Percentiles rank a stretch among this genome's conserved stretches.
Evolutionary conservation across 2,329 filamentous ascomycete species (phyloP).

Genomic region (Clarireedia sp.): DNA sequence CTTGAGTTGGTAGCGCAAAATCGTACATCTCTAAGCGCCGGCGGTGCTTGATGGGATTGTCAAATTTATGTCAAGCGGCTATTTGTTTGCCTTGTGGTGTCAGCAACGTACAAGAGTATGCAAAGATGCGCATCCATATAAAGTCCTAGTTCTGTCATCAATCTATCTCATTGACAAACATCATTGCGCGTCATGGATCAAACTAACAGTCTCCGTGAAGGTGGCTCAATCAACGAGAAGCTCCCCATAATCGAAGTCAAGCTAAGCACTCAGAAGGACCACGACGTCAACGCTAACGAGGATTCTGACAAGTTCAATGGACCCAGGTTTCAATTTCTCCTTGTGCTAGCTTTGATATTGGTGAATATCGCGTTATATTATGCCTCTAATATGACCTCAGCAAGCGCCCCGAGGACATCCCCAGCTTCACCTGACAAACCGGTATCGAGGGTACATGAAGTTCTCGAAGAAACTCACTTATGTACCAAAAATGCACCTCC

Average conservation of each 20-base stretch:
- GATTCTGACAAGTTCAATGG: no score
- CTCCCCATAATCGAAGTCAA: not conserved
- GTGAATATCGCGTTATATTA: not conserved
- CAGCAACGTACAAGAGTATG: not conserved
- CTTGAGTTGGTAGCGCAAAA: no score
- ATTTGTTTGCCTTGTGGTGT: not conserved
- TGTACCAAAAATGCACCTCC: not conserved
- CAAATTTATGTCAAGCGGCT: not conserved
- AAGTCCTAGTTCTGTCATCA: not conserved
- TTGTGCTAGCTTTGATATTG: no score
- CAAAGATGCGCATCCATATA: no score
- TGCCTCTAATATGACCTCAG: not conserved
- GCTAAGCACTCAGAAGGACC: not conserved
- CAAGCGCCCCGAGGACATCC: not conserved
- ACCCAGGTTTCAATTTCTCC: no score
- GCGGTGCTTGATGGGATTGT: not conserved
- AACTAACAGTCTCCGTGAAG: not conserved
- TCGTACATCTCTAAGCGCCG: not conserved
- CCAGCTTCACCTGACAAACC: not conserved
- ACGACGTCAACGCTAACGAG: no score
- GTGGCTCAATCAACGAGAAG: not conserved
- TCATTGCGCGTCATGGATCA: not conserved
- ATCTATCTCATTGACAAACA: not conserved
- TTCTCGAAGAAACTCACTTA: not conserved
- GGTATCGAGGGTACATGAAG: not conserved